Conservation (phyloP, 192 early-diverging fungal genomes). For the Dissophora globulifera region DNA sequence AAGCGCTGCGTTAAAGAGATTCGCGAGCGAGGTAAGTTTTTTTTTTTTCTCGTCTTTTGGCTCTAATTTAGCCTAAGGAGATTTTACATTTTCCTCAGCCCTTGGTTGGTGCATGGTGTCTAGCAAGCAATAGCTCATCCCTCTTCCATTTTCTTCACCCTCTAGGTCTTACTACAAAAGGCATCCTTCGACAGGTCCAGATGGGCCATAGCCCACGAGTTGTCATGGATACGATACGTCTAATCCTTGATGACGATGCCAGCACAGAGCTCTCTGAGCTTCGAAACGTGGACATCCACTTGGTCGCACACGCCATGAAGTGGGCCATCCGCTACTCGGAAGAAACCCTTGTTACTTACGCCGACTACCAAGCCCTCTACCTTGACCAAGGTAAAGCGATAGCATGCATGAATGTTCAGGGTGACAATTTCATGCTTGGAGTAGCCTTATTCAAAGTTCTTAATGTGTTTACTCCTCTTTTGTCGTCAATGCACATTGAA, state of each 20-base stretch:
- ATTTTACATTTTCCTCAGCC: too few species aligned
- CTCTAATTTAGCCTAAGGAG: too few species aligned
- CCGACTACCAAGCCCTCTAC: slow-evolving; percentile 43
- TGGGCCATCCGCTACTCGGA: slow-evolving; percentile 51
- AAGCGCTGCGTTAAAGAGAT: slow-evolving; percentile 51
- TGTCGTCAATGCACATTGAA: too few species aligned
- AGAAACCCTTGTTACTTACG: slow-evolving; percentile 43
- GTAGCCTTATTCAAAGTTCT: background rate
- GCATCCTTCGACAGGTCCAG: slow-evolving; percentile 43
- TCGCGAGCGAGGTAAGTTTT: slow-evolving; percentile 38
- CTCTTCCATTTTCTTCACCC: background rate
- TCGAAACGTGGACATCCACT: slow-evolving; percentile 44
- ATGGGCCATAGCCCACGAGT: slow-evolving; percentile 30
- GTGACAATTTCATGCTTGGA: background rate
- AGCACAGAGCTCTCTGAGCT: slow-evolving; percentile 39
- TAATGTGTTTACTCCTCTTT: too few species aligned
- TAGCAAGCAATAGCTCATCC: too few species aligned
- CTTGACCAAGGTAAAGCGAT: slow-evolving; percentile 54
- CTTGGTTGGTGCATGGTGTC: too few species aligned
- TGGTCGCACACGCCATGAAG: slow-evolving; percentile 53
- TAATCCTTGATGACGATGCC: slow-evolving; percentile 50
- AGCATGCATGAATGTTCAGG: too few species aligned
- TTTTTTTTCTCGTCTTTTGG: background rate
- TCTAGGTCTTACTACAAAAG: slow-evolving; percentile 46
- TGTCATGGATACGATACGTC: slow-evolving; percentile 28